These are phyloP conservation scores for Solanum hybrid DNA, from an alignment of 305 asterid genomes.

Conservation along the genomic window DNA sequence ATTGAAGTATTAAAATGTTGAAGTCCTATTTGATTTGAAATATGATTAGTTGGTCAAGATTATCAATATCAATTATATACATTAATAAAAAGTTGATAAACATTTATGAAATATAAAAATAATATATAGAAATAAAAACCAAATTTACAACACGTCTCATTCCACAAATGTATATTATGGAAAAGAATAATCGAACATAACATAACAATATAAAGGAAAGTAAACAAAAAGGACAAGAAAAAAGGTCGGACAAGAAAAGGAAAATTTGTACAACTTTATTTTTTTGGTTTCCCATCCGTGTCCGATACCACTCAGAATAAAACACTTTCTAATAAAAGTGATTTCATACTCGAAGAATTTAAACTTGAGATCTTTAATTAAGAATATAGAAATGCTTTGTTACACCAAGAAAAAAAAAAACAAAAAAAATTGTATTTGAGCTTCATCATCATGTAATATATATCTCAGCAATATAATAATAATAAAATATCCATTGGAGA, in stretches of 20 bases:
- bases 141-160: neutral
- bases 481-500: neutral
- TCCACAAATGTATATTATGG: neutral
- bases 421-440: neutral
- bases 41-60: neutral
- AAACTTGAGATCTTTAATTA: too few species aligned
- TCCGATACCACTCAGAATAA: neutral
- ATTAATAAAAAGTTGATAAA: neutral
- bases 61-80: neutral
- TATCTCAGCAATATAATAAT: neutral
- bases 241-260: neutral
- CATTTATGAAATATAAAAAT: neutral
- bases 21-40: neutral
- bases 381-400: neutral
- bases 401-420: slow-evolving; percentile 15
- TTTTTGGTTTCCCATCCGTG: neutral
- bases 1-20: neutral
- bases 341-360: too few species aligned
- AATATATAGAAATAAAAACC: neutral
- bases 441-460: neutral
- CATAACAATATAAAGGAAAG: neutral
- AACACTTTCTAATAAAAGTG: neutral
- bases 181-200: neutral
- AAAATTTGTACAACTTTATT: neutral
- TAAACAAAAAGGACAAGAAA: neutral